Base-by-base conservation (phyloP, 345 rosid species). In the Lepidium sativum region DNA sequence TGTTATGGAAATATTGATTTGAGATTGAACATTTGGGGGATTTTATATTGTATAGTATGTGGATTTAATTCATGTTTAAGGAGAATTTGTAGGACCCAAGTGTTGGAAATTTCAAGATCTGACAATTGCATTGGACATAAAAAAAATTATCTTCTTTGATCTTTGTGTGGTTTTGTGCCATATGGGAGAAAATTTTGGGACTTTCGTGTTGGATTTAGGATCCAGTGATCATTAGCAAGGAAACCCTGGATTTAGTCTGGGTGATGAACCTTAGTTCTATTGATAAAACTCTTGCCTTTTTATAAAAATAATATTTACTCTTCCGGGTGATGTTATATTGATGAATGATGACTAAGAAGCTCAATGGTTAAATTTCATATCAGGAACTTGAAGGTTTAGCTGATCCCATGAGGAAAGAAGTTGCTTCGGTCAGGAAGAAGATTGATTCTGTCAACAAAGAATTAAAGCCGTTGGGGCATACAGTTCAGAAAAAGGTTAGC, bases 401-500 rank as follows among this genome's bases (percentile, higher is more conserved):
- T 57, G 97, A 94, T 86, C 99, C 99, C 38, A 86, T 90, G 97
- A 86, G 97, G 76, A 90, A 94, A 81, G 99, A 94, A 53, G 96
- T 90, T 52, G 72, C 83, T 35, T 1, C 83, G 60, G 89, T 94
- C 5, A 75, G 99, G 42, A 94, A 94, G 87, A 90, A 77, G 89
- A 83, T 94, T 18, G 99, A 90, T 77, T 35, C 84, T 7, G 89
- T 94, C 34, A 94, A 88, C 88, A 94, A 94, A 78, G 99, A 94
- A 50, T 80, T 92, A 78, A 89, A 86, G 75, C 97, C 98, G 20
- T 67, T 92, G 40, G 94, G 96, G 12, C 75, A 82, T 63, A 76
- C 87, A 13, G 85, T 84, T 70, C 98, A 92, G 86, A 92, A 92
- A 77, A 92, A 87, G 97, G 98, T 89, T 49, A 73, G 41, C 11